Percentiles rank a stretch among this genome's conserved stretches.
These are phyloP conservation scores for Solanum neorickii DNA, from an alignment of 257 asterid species.

Conservation along the genomic window DNA sequence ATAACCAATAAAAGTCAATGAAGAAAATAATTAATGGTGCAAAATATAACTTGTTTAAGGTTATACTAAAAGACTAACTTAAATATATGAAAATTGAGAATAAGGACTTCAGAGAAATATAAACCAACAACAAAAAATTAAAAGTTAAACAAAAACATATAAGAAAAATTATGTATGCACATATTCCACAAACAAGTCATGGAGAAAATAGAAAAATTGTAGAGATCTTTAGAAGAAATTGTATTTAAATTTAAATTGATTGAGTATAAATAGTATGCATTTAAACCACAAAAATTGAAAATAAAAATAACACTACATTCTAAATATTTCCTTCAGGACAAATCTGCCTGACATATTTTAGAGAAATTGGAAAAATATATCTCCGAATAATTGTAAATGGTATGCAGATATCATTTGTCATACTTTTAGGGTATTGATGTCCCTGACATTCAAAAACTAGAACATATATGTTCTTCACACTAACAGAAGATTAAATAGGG, in stretches of 20 bases:
- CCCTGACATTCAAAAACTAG: no score
- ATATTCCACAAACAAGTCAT: background rate
- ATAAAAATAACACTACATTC: background rate
- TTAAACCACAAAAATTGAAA: background rate
- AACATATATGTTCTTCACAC: no score
- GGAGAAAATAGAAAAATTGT: background rate
- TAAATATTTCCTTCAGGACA: background rate
- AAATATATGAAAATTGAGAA: no score
- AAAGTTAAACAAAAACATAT: background rate
- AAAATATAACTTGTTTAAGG: no score
- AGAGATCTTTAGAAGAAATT: background rate
- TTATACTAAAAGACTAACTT: no score
- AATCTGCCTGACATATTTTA: background rate
- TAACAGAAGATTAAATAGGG: no score
- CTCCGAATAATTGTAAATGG: no score
- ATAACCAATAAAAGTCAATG: background rate
- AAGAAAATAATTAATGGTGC: background rate
- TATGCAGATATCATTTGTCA: no score
- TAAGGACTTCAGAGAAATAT: background rate
- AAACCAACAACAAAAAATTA: no score
- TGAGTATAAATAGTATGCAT: background rate
- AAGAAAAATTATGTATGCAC: background rate
- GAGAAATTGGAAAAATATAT: no score
- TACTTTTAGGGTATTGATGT: no score
- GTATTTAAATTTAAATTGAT: background rate